Percentiles rank a stretch among this genome's conserved stretches.
Evolutionary conservation across 495 filamentous ascomycete species (phyloP).

Genomic region (Cryomyces antarcticus): DNA sequence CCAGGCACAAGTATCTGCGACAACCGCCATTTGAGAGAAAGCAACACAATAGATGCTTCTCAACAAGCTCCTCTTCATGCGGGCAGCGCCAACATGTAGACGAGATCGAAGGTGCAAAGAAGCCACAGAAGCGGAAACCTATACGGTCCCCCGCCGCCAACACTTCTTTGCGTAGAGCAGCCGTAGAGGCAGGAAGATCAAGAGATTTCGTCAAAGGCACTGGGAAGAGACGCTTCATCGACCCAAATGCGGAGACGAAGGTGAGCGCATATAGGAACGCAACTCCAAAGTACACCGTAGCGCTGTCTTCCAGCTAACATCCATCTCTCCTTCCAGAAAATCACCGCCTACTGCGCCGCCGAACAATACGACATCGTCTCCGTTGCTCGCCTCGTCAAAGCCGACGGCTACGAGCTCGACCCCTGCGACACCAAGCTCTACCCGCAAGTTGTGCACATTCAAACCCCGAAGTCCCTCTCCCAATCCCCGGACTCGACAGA

Average conservation of each 20-base stretch:
- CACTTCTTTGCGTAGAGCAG: slow-evolving; percentile 16
- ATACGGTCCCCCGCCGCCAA: slow-evolving; percentile 3
- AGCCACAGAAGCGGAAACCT: background rate
- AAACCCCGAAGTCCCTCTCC: slow-evolving; percentile 35
- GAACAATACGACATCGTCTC: slow-evolving; percentile 66
- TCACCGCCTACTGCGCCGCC: slow-evolving; percentile 68
- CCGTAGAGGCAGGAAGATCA: slow-evolving; percentile 20
- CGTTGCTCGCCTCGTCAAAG: slow-evolving; percentile 47
- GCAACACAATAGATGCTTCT: too few relatives aligned
- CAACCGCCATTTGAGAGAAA: too few relatives aligned
- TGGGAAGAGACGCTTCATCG: slow-evolving; percentile 16
- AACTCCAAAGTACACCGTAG: background rate
- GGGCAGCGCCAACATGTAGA: background rate
- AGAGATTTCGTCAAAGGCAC: slow-evolving; percentile 14
- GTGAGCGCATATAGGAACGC: slow-evolving; percentile 2
- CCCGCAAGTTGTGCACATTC: slow-evolving; percentile 46
- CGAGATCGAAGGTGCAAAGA: background rate
- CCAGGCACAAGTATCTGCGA: too few relatives aligned
- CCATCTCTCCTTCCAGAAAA: slow-evolving; percentile 22
- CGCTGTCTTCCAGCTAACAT: background rate
- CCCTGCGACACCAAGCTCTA: slow-evolving; percentile 39
- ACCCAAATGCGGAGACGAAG: slow-evolving; percentile 20
- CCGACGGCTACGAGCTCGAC: slow-evolving; percentile 46
- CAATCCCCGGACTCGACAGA: slow-evolving; percentile 22
- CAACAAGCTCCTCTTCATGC: too few relatives aligned